Evolutionary conservation across 73 alveolate species (phyloP), one percentile per base, ranked within the genome.

Genomic region (Blepharisma japonicum): DNA sequence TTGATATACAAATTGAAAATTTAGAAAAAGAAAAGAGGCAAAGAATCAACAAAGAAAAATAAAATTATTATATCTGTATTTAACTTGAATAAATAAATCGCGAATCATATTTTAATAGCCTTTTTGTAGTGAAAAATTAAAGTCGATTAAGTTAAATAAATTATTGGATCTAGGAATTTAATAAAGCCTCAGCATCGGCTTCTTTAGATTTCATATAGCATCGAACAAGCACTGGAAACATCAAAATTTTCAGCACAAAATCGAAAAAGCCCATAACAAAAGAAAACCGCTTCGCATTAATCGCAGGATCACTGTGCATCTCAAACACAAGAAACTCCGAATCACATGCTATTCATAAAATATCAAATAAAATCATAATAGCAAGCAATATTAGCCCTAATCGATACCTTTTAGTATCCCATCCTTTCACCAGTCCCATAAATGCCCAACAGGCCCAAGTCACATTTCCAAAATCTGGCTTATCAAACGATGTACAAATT

Each of bases 401-500:
- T 32, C 42, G 42, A 32, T 32, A 32, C 42, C 42, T 32, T 32
- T 32, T 32, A 32, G 42, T 32, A 32, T 32, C 42, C 42, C 42
- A 32, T 32, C 42, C 42, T 32, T 32, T 32, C 42, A 32, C 42
- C 42, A 32, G 3, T 3, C 42, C 74, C 74, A 61, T 14, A 25
- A 61, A 61, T 8, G 50, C 46, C 74, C 74, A 61, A 3, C 42
- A 32, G 42, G 74, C 74, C 74, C 74, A 61, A 9, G 50, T 61
- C 18, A 61, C 47, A 61, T 25, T 61, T 18, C 47, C 74, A 20
- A 61, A 25, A 25, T 61, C 74, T 18, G 74, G 74, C 46, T 39
- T 61, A 18, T n/a, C 46, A 14, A 61, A 18, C 2, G 74, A 61
- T 2, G 74, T 25, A n/a, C 14, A 18, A 8, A 61, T 2, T 8